Percentiles rank a stretch among this genome's conserved stretches.
Evolutionary conservation across 805 yeast species (phyloP).

Genomic region (Candida namnaoensis): DNA sequence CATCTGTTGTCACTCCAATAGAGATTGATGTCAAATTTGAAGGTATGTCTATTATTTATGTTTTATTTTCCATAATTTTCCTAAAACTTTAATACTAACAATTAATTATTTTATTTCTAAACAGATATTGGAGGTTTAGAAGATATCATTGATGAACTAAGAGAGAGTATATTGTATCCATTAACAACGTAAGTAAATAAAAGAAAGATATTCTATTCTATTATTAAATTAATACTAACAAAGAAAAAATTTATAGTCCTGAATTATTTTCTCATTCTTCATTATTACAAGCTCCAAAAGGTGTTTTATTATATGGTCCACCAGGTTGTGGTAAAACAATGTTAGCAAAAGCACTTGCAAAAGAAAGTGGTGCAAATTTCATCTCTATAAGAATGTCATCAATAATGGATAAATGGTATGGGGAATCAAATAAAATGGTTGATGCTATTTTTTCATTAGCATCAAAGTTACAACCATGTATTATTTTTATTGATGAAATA

Average conservation of each 20-base stretch:
- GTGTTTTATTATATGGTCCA: constrained; percentile 88
- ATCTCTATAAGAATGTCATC: constrained; percentile 88
- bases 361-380: constrained; percentile 86
- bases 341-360: constrained; percentile 93
- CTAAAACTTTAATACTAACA: background rate
- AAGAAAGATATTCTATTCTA: background rate
- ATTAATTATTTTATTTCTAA: background rate
- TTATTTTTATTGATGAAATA: constrained; percentile 91
- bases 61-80: background rate
- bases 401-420: constrained; percentile 96
- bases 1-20: constrained; percentile 74
- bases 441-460: constrained; percentile 92
- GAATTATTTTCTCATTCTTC: constrained; percentile 65
- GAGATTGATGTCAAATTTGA: constrained; percentile 71
- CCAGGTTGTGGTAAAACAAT: constrained; percentile 98
- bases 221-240: too few relatives aligned
- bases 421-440: constrained; percentile 89
- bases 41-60: constrained; percentile 11
- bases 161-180: constrained; percentile 86
- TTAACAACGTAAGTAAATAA: constrained; percentile 31
- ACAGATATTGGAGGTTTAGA: constrained; percentile 85
- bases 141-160: constrained; percentile 69
- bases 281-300: constrained; percentile 85
- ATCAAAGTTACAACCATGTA: constrained; percentile 85
- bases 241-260: constrained; percentile 32